Base-by-base conservation (phyloP, 495 filamentous ascomycete genomes). In the Penicillium nucicola region DNA sequence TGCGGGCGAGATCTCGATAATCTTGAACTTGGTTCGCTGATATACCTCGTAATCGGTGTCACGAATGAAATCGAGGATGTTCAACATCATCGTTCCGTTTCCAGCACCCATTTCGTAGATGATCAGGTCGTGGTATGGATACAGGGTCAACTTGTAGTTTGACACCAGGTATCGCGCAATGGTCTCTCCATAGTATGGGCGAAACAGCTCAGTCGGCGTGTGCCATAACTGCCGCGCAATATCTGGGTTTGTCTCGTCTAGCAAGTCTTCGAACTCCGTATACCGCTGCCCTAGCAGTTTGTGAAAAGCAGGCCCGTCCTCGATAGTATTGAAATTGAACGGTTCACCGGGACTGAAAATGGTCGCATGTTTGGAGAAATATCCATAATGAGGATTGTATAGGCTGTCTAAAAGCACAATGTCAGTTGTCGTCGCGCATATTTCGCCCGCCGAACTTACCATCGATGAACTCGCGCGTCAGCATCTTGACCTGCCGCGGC, bases 21-120 rank as follows among this genome's bases (percentile, higher is more conserved):
- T 85, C 63, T 86, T 88, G 80, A 86, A 99, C 61, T 89, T 87
- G 2, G 93, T 99, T 23, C 93, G 87, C 50, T 86, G 84, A 75
- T 99, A 99, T 20, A 99, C 92, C 53, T 88, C 85, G 2, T 91
- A 87, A 54, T 99, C 87, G 22, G 83, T 80, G 58, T 88, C 85
- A 51, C 92, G 90, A 66, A 99, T 95, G 72, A 92, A 93, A 75
- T 99, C 92, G 43, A 99, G 78, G 49, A 97, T 91, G 67, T 99
- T 97, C 56, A 90, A 77, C 93, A 99, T 99, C 60, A 99, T 80
- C 4, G 95, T 99, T 36, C 93, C 93, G 61, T 97, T 93, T 48
- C 93, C 93, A 40, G 93, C 93, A 17, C 93, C 93, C 83, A 99
- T 91, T 67, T 99, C 93, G 79, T 97, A 99, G 61, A 99, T 96